Conservation (phyloP, 176 grass and related monocot genomes). For the Leersia perrieri region DNA sequence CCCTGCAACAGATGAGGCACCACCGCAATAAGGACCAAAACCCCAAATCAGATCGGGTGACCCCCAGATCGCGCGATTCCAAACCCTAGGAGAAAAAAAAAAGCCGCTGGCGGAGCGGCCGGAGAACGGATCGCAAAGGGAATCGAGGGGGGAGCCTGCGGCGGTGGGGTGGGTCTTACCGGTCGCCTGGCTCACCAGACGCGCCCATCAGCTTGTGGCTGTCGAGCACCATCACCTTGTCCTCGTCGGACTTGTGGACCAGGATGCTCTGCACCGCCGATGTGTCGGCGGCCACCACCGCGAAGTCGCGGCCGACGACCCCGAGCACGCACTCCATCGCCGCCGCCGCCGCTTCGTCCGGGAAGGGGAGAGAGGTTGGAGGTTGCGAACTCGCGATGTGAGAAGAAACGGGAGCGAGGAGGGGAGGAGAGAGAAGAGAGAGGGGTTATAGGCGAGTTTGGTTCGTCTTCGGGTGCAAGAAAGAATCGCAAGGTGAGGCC, state of each 20-base stretch:
- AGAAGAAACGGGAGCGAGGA: not conserved
- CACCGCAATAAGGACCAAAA: not conserved
- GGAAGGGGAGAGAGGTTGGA: not conserved
- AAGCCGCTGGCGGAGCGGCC: not conserved
- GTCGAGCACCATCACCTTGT: slow-evolving; percentile 96
- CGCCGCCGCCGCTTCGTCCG: not conserved
- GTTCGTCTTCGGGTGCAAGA: slow-evolving; percentile 14
- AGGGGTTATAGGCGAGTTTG: not conserved
- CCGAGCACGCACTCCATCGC: slow-evolving; percentile 92
- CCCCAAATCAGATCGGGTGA: slow-evolving; percentile 20
- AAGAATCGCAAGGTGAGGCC: slow-evolving; percentile 19
- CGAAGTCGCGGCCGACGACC: slow-evolving; percentile 80
- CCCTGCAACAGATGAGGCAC: slow-evolving; percentile 39
- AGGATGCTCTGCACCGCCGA: slow-evolving; percentile 89
- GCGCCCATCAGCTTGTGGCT: slow-evolving; percentile 98
- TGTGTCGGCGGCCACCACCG: slow-evolving; percentile 78
- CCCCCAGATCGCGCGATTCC: slow-evolving; percentile 16
- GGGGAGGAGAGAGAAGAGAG: not conserved
- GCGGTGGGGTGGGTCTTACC: slow-evolving; percentile 33
- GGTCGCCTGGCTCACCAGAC: slow-evolving; percentile 92
- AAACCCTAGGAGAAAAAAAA: slow-evolving; percentile 20
- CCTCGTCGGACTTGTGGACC: slow-evolving; percentile 79
- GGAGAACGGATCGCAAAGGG: not conserved
- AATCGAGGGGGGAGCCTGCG: not conserved
- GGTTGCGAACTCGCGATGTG: not conserved